These are phyloP conservation scores for Silene conica DNA, from an alignment of 148 eudicot species.

Conservation along the genomic window DNA sequence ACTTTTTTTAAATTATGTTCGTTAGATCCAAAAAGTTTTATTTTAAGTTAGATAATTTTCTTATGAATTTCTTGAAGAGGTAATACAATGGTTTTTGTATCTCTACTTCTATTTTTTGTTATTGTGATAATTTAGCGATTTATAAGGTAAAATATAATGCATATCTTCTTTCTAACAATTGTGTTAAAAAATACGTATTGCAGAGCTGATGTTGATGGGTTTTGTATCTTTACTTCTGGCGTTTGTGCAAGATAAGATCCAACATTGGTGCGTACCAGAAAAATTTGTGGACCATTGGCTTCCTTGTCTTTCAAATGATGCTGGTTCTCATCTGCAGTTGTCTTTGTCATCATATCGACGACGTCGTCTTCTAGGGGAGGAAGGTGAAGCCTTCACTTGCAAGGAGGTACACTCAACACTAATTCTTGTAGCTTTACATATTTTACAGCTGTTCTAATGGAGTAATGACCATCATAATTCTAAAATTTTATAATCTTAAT, in stretches of 20 bases:
- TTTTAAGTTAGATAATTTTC: too few relatives aligned
- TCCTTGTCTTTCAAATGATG: conserved; percentile 20
- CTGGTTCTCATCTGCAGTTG: not conserved
- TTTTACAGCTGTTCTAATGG: too few relatives aligned
- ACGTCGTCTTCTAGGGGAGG: conserved; percentile 17
- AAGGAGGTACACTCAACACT: conserved; percentile 14
- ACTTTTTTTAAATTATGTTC: too few relatives aligned
- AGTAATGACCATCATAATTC: too few relatives aligned
- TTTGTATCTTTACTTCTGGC: conserved; percentile 32
- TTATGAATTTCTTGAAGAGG: too few relatives aligned
- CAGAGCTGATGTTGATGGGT: conserved; percentile 37
- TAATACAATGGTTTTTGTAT: too few relatives aligned
- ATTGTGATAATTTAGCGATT: too few relatives aligned
- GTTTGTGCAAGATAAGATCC: conserved; percentile 26
- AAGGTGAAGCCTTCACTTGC: conserved; percentile 4
- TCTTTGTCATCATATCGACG: conserved; percentile 1
- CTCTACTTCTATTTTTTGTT: too few relatives aligned
- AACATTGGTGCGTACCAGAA: conserved; percentile 18
- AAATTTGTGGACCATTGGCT: conserved; percentile 16
- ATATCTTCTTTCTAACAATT: not conserved
- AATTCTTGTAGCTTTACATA: not conserved
- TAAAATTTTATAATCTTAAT: too few relatives aligned
- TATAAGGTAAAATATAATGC: not conserved
- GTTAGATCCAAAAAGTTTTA: too few relatives aligned
- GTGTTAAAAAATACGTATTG: not conserved